Base-by-base conservation (phyloP, 345 rosid genomes). In the Gynandropsis gynandra region DNA sequence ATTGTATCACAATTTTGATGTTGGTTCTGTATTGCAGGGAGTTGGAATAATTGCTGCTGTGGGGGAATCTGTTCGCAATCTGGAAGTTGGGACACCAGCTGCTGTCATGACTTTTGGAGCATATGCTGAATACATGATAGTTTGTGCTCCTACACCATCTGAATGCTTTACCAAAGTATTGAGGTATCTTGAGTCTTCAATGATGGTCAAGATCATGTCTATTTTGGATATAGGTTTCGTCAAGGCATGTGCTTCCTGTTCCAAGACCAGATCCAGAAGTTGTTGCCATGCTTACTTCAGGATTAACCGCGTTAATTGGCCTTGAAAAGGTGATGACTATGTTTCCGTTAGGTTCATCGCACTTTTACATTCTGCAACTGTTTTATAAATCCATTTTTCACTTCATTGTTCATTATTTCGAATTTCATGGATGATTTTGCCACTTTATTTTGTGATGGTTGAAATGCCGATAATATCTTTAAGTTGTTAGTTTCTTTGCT, bases 251-350 rank as follows among this genome's bases (percentile, higher is more conserved):
- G 43, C 92, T 90, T 69, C 85, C 95, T 45, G 87, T 90, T 52
- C 80, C 92, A 56, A 82, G 85, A 58, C 98, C 96, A 44, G 96
- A 84, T 58, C 92, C 98, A 18, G 96, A 90, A 76, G 96, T 87
- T 61, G 85, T 90, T 72, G 98, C 96, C 53, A 80, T 90, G 96
- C 98, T 90, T 72, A 90, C 98, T 59, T 90, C 98, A 12, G 98
- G 98, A 50, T 65, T 90, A 59, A 90, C 98, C 38, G 98, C 98
- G 9, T 87, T 92, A 54, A 90, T 82, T 42, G 95, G 95, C 58
- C 74, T 90, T 35, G 95, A 90, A 56, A 87, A 79, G 98, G 98
- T 89, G 11, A 16, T 65, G 18, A 15, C 35, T 55, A 9, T 14
- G 48, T 20, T 40, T 34, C 29, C 18, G 4, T 8, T 13, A 17